Evolutionary conservation across 2,329 filamentous ascomycete genomes (phyloP), one percentile per base, ranked within the genome.

Genomic region (Trichoderma asperellum): DNA sequence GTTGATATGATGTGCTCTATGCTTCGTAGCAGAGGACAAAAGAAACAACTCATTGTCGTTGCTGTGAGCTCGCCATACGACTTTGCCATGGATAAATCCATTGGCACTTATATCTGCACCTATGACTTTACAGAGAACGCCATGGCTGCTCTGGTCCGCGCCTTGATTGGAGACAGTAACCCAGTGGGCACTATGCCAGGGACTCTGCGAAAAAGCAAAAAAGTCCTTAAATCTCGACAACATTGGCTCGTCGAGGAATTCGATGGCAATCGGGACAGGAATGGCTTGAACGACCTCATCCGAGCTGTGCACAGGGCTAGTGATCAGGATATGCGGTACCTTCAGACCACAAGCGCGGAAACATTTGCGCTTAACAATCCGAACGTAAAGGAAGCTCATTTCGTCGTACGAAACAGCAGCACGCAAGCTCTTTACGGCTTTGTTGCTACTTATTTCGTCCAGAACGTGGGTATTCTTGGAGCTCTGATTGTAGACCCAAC

Each of bases 71-170:
- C 94, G 0, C 95, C 95, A 0, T 98, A 97, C 79, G 95, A 98
- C 78, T 98, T 98, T 78, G 94, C 93, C 56, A 94, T 95, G 87
- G 95, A 98, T 76, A 91, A 91, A 72, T 89, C 89, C 0, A 95
- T 98, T 52, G 92, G 92, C 6, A 97, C 94, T 0, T 97, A 97
- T 75, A 87, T 98, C 52, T 97, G 95, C 82, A 97, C 94, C 0
- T 97, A 96, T 78, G 94, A 97, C 81, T 97, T 97, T 76, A 97
- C 95, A 0, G 95, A 97, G 75, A 95, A 92, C 8, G 94, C 95
- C 21, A 88, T 97, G 82, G 90, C 91, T 71, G 92, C 94, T 1
- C 83, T 97, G 5, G 93, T 96, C 21, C 90, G 93, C 70, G 91
- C 93, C 0, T 82, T 97, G 0, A 95, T 95, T 74, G 94, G 94